These are phyloP conservation scores for Pachyrhizus erosus DNA, from an alignment of 306 rosid genomes.

Conservation along the genomic window DNA sequence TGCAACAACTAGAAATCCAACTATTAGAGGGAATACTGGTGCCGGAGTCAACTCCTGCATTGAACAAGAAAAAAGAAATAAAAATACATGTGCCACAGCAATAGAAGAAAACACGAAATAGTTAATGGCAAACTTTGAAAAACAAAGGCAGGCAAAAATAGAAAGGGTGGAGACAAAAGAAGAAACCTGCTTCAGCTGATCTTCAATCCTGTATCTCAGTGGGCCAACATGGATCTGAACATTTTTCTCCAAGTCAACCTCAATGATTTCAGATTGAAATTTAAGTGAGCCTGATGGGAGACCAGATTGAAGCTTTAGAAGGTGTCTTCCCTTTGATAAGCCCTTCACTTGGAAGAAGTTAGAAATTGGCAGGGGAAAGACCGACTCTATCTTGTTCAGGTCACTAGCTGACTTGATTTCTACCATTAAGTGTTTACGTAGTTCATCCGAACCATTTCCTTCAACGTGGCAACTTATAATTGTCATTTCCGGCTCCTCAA, in stretches of 20 bases:
- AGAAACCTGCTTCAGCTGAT: constrained; percentile 83
- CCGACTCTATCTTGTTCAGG: constrained; percentile 61
- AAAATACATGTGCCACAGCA: constrained; percentile 30
- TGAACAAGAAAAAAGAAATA: constrained; percentile 11
- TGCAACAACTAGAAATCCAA: constrained; percentile 71
- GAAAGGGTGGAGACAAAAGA: neutral
- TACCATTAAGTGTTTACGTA: constrained; percentile 69
- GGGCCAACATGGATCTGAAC: constrained; percentile 88
- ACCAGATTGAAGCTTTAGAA: constrained; percentile 79
- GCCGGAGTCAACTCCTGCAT: constrained; percentile 91
- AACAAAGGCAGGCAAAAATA: constrained; percentile 4
- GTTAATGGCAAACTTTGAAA: constrained; percentile 19
- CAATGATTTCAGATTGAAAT: constrained; percentile 84
- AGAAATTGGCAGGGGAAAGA: constrained; percentile 87
- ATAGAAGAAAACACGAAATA: constrained; percentile 9
- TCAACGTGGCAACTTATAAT: constrained; percentile 91
- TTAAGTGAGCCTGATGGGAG: constrained; percentile 69
- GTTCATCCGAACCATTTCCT: constrained; percentile 79
- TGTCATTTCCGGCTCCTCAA: constrained; percentile 95
- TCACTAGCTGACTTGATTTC: constrained; percentile 91
- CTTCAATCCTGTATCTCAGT: constrained; percentile 67
- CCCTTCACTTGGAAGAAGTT: constrained; percentile 96
- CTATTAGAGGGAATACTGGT: constrained; percentile 87
- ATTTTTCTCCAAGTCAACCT: constrained; percentile 80
- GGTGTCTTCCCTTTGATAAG: constrained; percentile 83